Conservation (phyloP, 805 yeast species). For the Cyberlindnera petersonii region DNA sequence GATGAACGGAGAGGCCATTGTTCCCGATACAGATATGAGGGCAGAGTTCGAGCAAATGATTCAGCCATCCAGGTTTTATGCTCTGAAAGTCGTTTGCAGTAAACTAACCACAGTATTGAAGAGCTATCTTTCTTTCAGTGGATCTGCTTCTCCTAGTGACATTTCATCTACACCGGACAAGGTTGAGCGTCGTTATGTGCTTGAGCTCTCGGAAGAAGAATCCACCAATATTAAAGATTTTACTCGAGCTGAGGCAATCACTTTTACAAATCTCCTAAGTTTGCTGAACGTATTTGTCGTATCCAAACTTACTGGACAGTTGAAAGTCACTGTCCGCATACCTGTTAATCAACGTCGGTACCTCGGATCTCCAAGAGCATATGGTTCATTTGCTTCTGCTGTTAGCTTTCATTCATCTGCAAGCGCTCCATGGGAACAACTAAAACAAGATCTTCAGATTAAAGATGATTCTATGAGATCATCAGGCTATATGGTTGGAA, state of each 20-base stretch:
- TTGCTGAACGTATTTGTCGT: slow-evolving; percentile 2
- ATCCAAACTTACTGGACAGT: not conserved
- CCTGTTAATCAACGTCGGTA: slow-evolving; percentile 12
- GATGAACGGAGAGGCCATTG: slow-evolving; percentile 1
- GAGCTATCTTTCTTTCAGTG: not conserved
- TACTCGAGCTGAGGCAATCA: slow-evolving; percentile 5
- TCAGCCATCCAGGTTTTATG: slow-evolving; percentile 2
- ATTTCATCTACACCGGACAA: not conserved
- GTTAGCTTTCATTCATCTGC: not conserved
- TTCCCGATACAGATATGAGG: slow-evolving; percentile 3
- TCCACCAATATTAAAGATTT: slow-evolving; percentile 3
- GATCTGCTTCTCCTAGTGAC: not conserved
- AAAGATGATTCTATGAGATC: not conserved
- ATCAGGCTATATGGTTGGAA: slow-evolving; percentile 7
- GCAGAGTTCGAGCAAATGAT: not conserved
- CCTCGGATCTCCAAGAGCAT: slow-evolving; percentile 4
- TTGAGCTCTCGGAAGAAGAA: slow-evolving; percentile 1
- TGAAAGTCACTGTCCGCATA: not conserved
- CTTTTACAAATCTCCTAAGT: slow-evolving; percentile 9
- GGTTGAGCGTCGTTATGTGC: no score
- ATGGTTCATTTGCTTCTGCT: slow-evolving; percentile 10
- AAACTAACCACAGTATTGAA: not conserved
- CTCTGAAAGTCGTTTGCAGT: not conserved
- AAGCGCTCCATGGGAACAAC: slow-evolving; percentile 1
- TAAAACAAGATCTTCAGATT: not conserved